Conservation (phyloP, 352 stramenopile genomes). For the Sclerospora graminicola region DNA sequence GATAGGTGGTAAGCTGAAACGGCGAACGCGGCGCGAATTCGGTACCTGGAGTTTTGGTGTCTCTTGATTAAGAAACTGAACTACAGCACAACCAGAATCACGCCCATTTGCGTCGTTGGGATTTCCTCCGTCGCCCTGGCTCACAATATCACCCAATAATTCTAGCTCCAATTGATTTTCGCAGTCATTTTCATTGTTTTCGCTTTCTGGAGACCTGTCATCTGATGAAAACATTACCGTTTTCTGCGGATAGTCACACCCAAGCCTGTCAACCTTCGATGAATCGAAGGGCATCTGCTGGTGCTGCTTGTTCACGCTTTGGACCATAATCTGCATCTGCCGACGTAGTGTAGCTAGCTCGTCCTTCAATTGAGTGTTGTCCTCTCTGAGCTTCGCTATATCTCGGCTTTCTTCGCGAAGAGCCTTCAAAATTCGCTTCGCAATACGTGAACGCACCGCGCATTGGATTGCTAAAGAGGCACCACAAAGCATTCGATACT, state of each 20-base stretch:
- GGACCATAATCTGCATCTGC: conserved; percentile 39
- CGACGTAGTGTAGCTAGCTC: conserved; percentile 48
- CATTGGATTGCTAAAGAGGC: conserved; percentile 49
- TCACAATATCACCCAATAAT: conserved; percentile 11
- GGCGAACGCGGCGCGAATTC: conserved; percentile 18
- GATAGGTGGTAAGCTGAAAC: conserved; percentile 15
- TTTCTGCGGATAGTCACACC: conserved; percentile 11
- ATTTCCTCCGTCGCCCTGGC: conserved; percentile 19
- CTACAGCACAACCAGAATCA: conserved; percentile 19
- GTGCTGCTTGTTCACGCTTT: conserved; percentile 9
- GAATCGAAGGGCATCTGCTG: conserved; percentile 9
- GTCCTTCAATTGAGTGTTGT: conserved; percentile 64
- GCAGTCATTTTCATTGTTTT: conserved; percentile 17
- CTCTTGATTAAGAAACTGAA: conserved; percentile 16
- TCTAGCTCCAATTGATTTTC: conserved; percentile 22
- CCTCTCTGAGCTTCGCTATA: conserved; percentile 56
- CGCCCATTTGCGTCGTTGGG: conserved; percentile 25
- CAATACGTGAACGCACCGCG: conserved; percentile 26
- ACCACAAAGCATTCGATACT: conserved; percentile 21
- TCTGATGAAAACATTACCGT: conserved; percentile 7
- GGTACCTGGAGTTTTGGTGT: conserved; percentile 30
- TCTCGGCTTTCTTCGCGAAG: conserved; percentile 64
- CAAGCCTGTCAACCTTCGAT: conserved; percentile 10
- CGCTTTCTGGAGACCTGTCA: conserved; percentile 1
- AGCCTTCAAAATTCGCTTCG: conserved; percentile 26